phyloP scores from a whole-genome alignment of 1,284 basidiomycete genomes.

The Tetrapyrgos nigripes region DNA sequence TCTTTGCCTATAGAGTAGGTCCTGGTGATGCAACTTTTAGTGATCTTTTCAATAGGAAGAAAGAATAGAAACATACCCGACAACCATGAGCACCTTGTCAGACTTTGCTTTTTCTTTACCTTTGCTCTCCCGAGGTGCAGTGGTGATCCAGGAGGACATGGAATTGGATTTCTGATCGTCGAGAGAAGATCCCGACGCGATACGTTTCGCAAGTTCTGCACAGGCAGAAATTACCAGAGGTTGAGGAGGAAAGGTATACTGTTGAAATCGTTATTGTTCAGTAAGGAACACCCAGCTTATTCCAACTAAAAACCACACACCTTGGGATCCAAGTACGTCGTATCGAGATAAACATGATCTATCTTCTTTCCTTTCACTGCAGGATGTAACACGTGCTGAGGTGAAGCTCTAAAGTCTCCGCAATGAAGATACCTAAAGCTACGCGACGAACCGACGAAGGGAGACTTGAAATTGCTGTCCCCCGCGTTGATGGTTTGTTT shows the following conservation, averaged over 20 bases:
- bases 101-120: conserved; percentile 37
- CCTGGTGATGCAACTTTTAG: conserved; percentile 41
- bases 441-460: conserved; percentile 71
- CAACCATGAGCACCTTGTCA: conserved; percentile 72
- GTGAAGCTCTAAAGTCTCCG: conserved; percentile 92
- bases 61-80: conserved; percentile 66
- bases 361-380: conserved; percentile 79
- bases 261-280: conserved; percentile 3
- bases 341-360: conserved; percentile 94
- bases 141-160: conserved; percentile 49
- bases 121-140: conserved; percentile 19
- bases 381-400: conserved; percentile 84
- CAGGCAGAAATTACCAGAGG: conserved; percentile 92
- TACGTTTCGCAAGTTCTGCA: conserved; percentile 76
- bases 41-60: neutral
- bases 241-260: conserved; percentile 97
- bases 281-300: neutral
- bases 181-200: conserved; percentile 51
- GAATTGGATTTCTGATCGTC: conserved; percentile 30
- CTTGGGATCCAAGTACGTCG: conserved; percentile 94
- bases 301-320: conserved; percentile 47
- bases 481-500: conserved; percentile 88
- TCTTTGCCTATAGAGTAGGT: conserved; percentile 99
- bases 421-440: conserved; percentile 94
- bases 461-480: conserved; percentile 76